Base-by-base conservation (phyloP, 495 filamentous ascomycete genomes). In the Podospora pseudopauciseta region DNA sequence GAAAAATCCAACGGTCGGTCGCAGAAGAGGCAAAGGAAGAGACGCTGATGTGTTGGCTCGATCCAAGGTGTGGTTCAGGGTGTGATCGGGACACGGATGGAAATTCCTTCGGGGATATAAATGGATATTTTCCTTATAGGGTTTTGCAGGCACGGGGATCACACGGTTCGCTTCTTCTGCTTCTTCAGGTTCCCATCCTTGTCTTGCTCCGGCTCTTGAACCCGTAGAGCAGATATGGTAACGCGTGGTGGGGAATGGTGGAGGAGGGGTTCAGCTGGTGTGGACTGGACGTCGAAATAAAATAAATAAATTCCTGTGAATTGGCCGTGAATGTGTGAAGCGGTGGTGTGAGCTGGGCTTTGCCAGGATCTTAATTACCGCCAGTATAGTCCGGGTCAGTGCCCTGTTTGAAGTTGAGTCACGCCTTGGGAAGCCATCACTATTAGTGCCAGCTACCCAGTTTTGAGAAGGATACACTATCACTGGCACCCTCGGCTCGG, bases 91-190 rank as follows among this genome's bases (percentile, higher is more conserved):
- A 28, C 59, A 18, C 44, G 30, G 30, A 27, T 20, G 20, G 44
- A 39, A 19, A 19, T 39, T 53, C 44, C 44, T 53, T 53, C 27
- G n/a, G 61, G 61, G 28, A 63, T 65, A 65, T 65, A 70, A 70
- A 65, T 62, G 63, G 65, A 49, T 49, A 26, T 23, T 23, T 68
- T 62, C 30, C 57, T 59, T 65, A 65, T 67, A 67, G 68, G 54
- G 61, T 20, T 20, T 63, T 39, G 39, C 28, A 34, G 16, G 32
- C n/a, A 20, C 69, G 68, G 62, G 65, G 69, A 71, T 70, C 28
- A 54, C 60, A 26, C n/a, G 15, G 44, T 18, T 26, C 23, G 23
- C 23, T 58, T 30, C 19, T 61, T 61, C 23, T 58, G 7, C 56
- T 58, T 58, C 56, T 58, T 56, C 54, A 56, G 11, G 7, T 58